Evolutionary conservation across 2,329 filamentous ascomycete species (phyloP).

Genomic region (Monilinia laxa): DNA sequence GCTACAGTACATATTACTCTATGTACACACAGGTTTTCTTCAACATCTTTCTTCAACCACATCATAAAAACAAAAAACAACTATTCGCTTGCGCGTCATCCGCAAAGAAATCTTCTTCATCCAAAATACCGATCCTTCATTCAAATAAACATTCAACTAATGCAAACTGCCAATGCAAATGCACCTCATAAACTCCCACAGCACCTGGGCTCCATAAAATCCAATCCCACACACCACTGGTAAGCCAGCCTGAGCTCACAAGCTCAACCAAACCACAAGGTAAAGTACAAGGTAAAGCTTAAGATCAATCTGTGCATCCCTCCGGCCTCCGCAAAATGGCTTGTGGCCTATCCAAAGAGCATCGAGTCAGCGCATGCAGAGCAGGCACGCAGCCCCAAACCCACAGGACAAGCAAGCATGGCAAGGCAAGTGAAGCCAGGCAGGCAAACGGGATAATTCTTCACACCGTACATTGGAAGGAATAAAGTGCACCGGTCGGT

Average conservation of each 20-base stretch:
- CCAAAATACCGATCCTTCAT: neutral
- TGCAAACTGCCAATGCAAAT: constrained; percentile 12
- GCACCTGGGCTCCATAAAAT: neutral
- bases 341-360: neutral
- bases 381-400: no score
- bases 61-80: neutral
- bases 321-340: constrained; percentile 1
- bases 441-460: neutral
- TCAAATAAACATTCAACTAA: neutral
- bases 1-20: neutral
- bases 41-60: neutral
- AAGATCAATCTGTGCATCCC: neutral
- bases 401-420: no score
- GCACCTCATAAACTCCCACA: constrained; percentile 11
- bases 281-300: neutral
- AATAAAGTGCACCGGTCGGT: no score
- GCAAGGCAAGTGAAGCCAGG: neutral
- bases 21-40: neutral
- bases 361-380: no score
- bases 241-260: neutral
- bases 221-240: neutral
- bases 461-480: neutral
- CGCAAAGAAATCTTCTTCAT: neutral
- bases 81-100: neutral
- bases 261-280: neutral